Evolutionary conservation across 2,329 filamentous ascomycete species (phyloP).

Genomic region (Colletotrichum sp.): DNA sequence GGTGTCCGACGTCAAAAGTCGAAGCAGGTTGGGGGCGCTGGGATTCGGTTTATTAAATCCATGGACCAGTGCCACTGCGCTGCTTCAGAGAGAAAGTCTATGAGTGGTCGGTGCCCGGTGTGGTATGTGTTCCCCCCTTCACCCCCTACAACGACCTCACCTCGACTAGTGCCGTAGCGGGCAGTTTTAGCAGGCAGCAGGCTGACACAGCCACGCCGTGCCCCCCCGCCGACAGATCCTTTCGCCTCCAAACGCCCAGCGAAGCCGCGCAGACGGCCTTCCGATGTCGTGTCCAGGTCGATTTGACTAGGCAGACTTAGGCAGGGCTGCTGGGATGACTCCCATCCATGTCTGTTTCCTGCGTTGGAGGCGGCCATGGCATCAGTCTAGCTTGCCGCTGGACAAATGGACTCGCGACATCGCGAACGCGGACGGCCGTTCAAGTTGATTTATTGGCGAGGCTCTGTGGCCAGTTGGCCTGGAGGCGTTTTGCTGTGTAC

Average conservation of each 20-base stretch:
- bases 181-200: slow-evolving; percentile 10
- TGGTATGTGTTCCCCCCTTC: background rate
- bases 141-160: background rate
- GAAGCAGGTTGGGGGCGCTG: background rate
- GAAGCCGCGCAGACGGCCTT: background rate
- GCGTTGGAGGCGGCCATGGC: background rate
- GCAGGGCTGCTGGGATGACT: background rate
- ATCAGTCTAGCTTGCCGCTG: background rate
- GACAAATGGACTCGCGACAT: background rate
- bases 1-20: background rate
- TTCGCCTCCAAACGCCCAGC: background rate
- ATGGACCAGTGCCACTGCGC: background rate
- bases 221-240: background rate
- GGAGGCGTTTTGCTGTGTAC: background rate
- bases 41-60: background rate
- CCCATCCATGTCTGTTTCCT: background rate
- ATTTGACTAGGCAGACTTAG: background rate
- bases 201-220: slow-evolving; percentile 14
- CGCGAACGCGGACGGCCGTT: background rate
- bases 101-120: background rate
- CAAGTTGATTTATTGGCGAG: background rate
- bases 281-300: background rate
- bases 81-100: background rate
- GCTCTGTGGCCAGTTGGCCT: background rate
- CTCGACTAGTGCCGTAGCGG: background rate